Percentiles rank a stretch among this genome's conserved stretches.
These are phyloP conservation scores for Fusarium devonianum DNA, from an alignment of 2,329 filamentous ascomycete species.

Conservation along the genomic window DNA sequence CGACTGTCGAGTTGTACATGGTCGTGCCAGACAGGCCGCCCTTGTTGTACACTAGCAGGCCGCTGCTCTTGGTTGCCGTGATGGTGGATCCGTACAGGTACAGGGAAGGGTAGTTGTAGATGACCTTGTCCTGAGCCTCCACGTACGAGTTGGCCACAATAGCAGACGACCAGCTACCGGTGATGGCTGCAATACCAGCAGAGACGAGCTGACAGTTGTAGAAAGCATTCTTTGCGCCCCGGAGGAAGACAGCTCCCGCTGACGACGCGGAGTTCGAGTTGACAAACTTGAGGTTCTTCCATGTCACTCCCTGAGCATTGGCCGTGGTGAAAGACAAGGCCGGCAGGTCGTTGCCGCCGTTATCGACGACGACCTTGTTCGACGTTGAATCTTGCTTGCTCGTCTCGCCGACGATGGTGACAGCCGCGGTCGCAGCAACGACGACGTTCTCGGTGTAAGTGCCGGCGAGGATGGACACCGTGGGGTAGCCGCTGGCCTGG, in stretches of 20 bases:
- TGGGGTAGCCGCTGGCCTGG: slow-evolving; percentile 48
- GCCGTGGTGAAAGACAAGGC: slow-evolving; percentile 15
- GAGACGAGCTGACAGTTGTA: slow-evolving; percentile 55
- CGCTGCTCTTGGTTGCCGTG: slow-evolving; percentile 46
- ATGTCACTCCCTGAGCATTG: slow-evolving; percentile 13
- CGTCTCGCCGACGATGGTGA: slow-evolving; percentile 51
- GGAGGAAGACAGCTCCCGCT: slow-evolving; percentile 13
- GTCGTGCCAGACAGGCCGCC: slow-evolving; percentile 41
- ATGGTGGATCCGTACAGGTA: slow-evolving; percentile 55
- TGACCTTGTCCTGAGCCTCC: slow-evolving; percentile 52
- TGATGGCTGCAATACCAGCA: slow-evolving; percentile 43
- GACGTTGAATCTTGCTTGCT: slow-evolving; percentile 40
- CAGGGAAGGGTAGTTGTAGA: slow-evolving; percentile 50
- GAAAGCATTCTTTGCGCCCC: slow-evolving; percentile 30
- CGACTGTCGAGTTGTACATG: slow-evolving; percentile 49
- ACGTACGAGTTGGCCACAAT: slow-evolving; percentile 55
- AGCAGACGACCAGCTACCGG: slow-evolving; percentile 43
- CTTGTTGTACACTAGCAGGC: slow-evolving; percentile 47
- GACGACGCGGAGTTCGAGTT: slow-evolving; percentile 13
- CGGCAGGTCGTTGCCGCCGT: slow-evolving; percentile 5
- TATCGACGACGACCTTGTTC: slow-evolving; percentile 25
- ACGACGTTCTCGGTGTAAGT: slow-evolving; percentile 54
- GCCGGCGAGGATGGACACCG: slow-evolving; percentile 53
- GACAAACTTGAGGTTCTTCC: slow-evolving; percentile 33
- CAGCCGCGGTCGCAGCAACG: slow-evolving; percentile 49